Percentiles rank a stretch among this genome's conserved stretches.
Conservation (phyloP, 1,139 yeast genomes). For the Suhomyces anneliseae region DNA sequence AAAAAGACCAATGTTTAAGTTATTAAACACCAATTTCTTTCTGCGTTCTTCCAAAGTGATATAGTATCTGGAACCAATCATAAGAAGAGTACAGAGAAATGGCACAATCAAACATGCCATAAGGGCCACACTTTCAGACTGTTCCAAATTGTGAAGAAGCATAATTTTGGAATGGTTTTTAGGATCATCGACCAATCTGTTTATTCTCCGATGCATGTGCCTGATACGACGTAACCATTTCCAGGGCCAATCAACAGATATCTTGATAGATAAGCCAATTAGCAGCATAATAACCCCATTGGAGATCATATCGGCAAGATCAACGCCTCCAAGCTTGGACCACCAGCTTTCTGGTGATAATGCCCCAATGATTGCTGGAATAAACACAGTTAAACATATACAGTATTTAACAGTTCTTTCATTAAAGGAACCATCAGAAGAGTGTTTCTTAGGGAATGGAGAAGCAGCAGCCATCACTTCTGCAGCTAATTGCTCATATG, state of each 20-base stretch:
- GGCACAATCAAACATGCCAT: constrained; percentile 26
- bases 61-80: constrained; percentile 27
- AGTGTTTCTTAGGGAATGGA: constrained; percentile 8
- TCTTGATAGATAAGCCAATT: constrained; percentile 29
- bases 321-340: constrained; percentile 10
- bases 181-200: neutral
- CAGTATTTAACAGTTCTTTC: constrained; percentile 13
- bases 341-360: constrained; percentile 12
- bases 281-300: constrained; percentile 29
- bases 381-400: constrained; percentile 11
- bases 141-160: constrained; percentile 16
- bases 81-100: constrained; percentile 23
- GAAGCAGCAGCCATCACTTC: constrained; percentile 10
- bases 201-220: constrained; percentile 17
- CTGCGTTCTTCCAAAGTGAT: constrained; percentile 31
- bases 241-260: constrained; percentile 40
- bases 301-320: constrained; percentile 23
- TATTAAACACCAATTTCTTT: constrained; percentile 31
- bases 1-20: constrained; percentile 32
- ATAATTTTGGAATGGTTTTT: constrained; percentile 10
- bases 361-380: constrained; percentile 15
- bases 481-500: constrained; percentile 1
- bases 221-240: constrained; percentile 30
- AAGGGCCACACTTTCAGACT: constrained; percentile 26
- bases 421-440: constrained; percentile 2